Evolutionary conservation across 1,284 basidiomycete genomes (phyloP), one percentile per base, ranked within the genome.

Genomic region (Porodaedalea pini): DNA sequence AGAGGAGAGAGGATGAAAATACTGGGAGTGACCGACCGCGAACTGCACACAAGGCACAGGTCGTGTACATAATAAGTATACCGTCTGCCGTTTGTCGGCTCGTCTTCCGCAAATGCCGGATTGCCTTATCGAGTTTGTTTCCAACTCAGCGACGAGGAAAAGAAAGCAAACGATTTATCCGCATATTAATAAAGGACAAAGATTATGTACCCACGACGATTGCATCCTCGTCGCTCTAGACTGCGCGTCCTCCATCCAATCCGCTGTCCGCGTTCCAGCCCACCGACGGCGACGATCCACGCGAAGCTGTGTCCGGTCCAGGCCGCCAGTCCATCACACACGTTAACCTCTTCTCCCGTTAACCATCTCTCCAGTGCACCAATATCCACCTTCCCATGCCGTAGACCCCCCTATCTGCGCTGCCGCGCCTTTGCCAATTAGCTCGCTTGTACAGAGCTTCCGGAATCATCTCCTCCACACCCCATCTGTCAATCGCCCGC

Each of bases 241-340:
- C 19, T 45, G 52, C 27, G 54, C 15, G 17, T 21, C 34, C 41
- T 19, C 29, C 34, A 34, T 25, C 50, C 56, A 51, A 52, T 53
- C 50, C 50, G 43, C 49, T 44, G 23, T 32, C 34, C 49, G 31
- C 29, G 50, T 39, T 58, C 56, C 43, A 48, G 49, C 50, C 50
- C 56, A 53, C 34, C 56, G 56, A 58, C 56, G 56, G 32, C 41
- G 50, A 52, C 41, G 56, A 58, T 58, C 56, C 36, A 31, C 51
- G n/a, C 21, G 34, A 47, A 48, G 56, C 56, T 53, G 50, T 58
- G 40, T 53, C 50, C 27, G 51, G 56, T 52, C 56, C 50, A 58
- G 56, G 41, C 56, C 48, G 21, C 15, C 17, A 32, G 40, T 51
- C 55, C 52, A 54, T 54, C 52, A 54, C 25, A 21, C 17, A 43